Base-by-base conservation (phyloP, 805 yeast species). In the Saccharomycopsis sp. region DNA sequence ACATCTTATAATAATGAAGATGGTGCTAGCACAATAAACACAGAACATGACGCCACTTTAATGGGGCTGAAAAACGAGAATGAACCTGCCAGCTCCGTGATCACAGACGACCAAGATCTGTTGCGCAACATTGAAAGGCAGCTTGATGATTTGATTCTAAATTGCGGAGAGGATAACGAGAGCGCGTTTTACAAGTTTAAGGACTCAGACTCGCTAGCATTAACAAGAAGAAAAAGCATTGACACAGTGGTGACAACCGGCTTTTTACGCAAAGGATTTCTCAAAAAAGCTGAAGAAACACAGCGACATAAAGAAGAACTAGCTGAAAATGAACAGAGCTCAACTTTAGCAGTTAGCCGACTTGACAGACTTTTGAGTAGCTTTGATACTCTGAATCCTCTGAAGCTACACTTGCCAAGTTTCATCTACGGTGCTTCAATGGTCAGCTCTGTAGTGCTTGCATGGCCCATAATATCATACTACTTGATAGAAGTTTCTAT, bases 201-300 rank as follows among this genome's bases (percentile, higher is more conserved):
- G 9, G 46, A 52, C 14, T 24, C 34, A 12, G 54, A 21, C 16
- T 24, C 34, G 24, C 20, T 21, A n/a, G 40, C 55, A 3, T 51
- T 46, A 4, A 18, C 29, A 2, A 29, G 58, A 24, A 21, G 37
- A 9, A 55, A 40, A 20, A 58, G 59, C 41, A 40, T 58, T 15
- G 58, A 55, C 40, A 59, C 62, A 16, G 53, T 48, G 1, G 52
- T 59, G 7, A 59, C 62, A 5, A 59, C 62, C 3, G 62, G 62
- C 34, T 59, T 48, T 46, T 59, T 59, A 52, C 57, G 50, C 18
- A 51, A 59, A n/a, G 37, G 48, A 23, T 59, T 59, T 34, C 34
- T 34, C 9, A 50, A 37, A 12, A 56, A 53, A 24, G 52, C 53
- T 2, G 56, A 40, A 15, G 41, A 7, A 15, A 4, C 37, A 7